phyloP scores from a whole-genome alignment of 805 yeast genomes.

The Candida caryicola region DNA sequence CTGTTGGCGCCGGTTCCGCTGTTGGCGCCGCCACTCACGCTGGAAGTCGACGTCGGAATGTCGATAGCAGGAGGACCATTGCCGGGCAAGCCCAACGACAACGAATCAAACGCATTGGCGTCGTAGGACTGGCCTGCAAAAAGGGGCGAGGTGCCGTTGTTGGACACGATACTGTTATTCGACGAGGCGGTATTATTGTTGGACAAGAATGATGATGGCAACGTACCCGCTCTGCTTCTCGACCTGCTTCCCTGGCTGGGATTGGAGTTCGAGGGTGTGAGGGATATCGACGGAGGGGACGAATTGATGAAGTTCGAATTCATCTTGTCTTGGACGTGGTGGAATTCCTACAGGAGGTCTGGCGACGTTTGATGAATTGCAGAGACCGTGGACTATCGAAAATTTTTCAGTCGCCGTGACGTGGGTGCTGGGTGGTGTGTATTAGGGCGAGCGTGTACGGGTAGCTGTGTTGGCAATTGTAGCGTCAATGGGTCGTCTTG shows the following conservation, averaged over 20 bases:
- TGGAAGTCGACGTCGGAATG: constrained; percentile 10
- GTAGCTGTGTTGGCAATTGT: too few relatives aligned
- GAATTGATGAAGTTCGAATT: constrained; percentile 13
- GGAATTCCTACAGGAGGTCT: background rate
- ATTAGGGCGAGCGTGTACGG: too few relatives aligned
- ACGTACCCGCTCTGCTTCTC: constrained; percentile 76
- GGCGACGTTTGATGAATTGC: too few relatives aligned
- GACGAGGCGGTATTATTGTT: background rate
- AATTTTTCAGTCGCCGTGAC: too few relatives aligned
- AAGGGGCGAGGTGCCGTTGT: constrained; percentile 7
- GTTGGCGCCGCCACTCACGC: constrained; percentile 16
- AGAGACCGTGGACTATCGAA: too few relatives aligned
- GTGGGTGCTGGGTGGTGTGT: too few relatives aligned
- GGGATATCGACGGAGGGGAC: constrained; percentile 31
- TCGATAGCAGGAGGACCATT: constrained; percentile 18
- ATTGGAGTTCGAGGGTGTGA: constrained; percentile 27
- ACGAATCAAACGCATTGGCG: constrained; percentile 14
- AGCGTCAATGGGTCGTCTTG: too few relatives aligned
- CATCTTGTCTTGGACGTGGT: constrained; percentile 1
- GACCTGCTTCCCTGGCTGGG: constrained; percentile 20
- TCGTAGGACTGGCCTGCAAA: constrained; percentile 5
- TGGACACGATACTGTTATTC: constrained; percentile 8
- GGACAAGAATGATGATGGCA: constrained; percentile 57
- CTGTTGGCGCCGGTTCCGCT: constrained; percentile 15
- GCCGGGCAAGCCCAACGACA: constrained; percentile 13